Base-by-base conservation (phyloP, 179 eudicot species). In the Spergularia azorica region DNA sequence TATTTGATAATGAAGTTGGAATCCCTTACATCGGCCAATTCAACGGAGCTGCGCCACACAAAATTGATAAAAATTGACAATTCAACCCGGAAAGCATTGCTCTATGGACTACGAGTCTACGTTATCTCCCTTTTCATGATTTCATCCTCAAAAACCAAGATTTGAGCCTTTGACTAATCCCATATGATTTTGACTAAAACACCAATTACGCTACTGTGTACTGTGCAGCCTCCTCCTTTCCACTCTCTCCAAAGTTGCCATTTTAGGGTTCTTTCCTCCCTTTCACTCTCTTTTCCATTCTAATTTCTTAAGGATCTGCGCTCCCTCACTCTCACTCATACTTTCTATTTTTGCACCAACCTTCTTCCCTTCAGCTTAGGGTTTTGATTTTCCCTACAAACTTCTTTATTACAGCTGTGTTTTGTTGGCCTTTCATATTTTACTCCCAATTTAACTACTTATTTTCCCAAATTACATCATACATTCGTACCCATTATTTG, bases 191-290 rank as follows among this genome's bases (percentile, higher is more conserved):
- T 43, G 48, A 43, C 68, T 64, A 64, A 64, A 18, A 61, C 52
- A 16, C 48, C 70, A 50, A 50, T 68, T 50, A 3, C 71, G 8
- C 21, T 16, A 65, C 38, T 14, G 58, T 54, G 58, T 14, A 10
- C 16, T 11, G 58, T 14, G 16, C 58, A 54, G 58, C 13, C 58
- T 54, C 58, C 16, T 10, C 58, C 41, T 70, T 11, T 1, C 48
- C 9, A 5, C 21, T 54, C n/a, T 51, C 50, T n/a, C 73, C 62
- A 51, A 26, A 21, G 39, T 52, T 70, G 43, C 73, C 62, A 70
- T 54, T 70, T 70, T 70, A 70, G 73, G 73, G 73, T 70, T 70
- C 73, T 51, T 69, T 1, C 32, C 32, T 59, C 57, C 18, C 56
- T 9, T 67, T 50, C 16, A 15, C 18, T 41, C 70, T 21, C 26